A percentile compares a stretch with the other conserved stretches of the same genome.
Conservation (phyloP, 1,284 basidiomycete genomes). For the Irpex sp. region DNA sequence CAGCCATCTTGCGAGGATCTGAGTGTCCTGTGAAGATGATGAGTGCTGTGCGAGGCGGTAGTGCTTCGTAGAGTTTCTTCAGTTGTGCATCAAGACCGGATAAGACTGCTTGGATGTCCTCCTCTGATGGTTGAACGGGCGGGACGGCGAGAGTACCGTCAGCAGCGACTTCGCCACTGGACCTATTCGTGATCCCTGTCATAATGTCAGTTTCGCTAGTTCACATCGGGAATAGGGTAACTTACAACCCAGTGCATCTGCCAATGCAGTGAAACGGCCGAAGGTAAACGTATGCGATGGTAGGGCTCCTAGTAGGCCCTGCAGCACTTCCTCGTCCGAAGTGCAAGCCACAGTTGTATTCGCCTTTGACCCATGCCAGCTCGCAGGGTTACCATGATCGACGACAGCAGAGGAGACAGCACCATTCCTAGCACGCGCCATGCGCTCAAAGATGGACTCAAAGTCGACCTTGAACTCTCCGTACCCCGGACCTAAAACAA, state of each 20-base stretch:
- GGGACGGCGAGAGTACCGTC: slow-evolving; percentile 16
- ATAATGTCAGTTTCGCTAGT: not conserved
- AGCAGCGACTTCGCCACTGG: slow-evolving; percentile 28
- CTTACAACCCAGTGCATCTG: slow-evolving; percentile 75
- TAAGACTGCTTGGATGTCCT: slow-evolving; percentile 19
- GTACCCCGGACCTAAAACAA: slow-evolving; percentile 57
- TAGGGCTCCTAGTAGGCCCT: slow-evolving; percentile 56
- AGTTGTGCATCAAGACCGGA: slow-evolving; percentile 57
- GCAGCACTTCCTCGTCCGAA: slow-evolving; percentile 70
- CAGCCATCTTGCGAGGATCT: slow-evolving; percentile 75
- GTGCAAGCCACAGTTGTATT: slow-evolving; percentile 68
- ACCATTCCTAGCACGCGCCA: slow-evolving; percentile 47
- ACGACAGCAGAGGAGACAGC: slow-evolving; percentile 64
- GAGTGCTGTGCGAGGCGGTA: slow-evolving; percentile 76
- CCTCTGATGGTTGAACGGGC: not conserved
- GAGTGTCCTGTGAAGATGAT: slow-evolving; percentile 84
- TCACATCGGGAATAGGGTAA: slow-evolving; percentile 10
- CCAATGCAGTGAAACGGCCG: slow-evolving; percentile 74
- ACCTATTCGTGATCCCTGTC: slow-evolving; percentile 57
- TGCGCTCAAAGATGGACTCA: slow-evolving; percentile 83
- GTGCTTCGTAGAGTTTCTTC: slow-evolving; percentile 51
- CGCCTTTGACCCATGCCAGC: slow-evolving; percentile 81
- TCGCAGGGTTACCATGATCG: slow-evolving; percentile 77
- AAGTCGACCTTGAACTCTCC: slow-evolving; percentile 81
- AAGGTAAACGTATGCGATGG: slow-evolving; percentile 75